Base-by-base conservation (phyloP, 2,329 filamentous ascomycete genomes). In the Botrytis galanthina region DNA sequence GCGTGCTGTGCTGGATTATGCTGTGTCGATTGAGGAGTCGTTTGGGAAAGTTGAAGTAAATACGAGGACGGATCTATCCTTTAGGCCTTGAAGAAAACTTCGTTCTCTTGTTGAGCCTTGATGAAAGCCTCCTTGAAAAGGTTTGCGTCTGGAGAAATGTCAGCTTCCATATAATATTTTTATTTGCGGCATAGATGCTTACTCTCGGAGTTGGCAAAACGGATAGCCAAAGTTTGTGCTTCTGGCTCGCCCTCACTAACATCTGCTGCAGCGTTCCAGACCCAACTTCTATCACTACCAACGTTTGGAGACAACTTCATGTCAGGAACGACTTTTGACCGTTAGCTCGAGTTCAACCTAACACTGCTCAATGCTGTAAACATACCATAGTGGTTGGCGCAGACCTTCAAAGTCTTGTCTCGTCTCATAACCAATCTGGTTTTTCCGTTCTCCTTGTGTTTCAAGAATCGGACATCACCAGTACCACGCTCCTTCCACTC, bases 401-500 rank as follows among this genome's bases (percentile, higher is more conserved):
- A 99, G 85, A 99, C 96, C 90, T 99, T 99, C 86, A 98, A 91
- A 75, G 96, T 99, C 93, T 98, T 98, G 88, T 99, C 96, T 83
- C 96, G 90, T 84, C 96, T 93, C 96, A 99, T 99, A 80, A 99
- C 96, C 80, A 99, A 87, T 80, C 96, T 91, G 74, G 95, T 97
- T 92, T 98, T 98, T 85, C 92, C 91, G 84, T 97, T 98, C 87
- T 98, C 95, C 89, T 94, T 96, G 89, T 99, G 96, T 91, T 98
- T 98, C 82, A 99, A 88, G 84, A 99, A 89, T 82, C 95, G 91
- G 77, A 98, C 95, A 81, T 98, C 95, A 80, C 96, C 96, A 77
- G 96, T 98, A 78, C 96, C 96, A 82, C 96, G 92, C 90, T 99
- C 96, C 89, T 98, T 99, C 96, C 96, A 99, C 87, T 98, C 96